Conservation (phyloP, 768 basidiomycete genomes). For the Pisolithus marmoratus region DNA sequence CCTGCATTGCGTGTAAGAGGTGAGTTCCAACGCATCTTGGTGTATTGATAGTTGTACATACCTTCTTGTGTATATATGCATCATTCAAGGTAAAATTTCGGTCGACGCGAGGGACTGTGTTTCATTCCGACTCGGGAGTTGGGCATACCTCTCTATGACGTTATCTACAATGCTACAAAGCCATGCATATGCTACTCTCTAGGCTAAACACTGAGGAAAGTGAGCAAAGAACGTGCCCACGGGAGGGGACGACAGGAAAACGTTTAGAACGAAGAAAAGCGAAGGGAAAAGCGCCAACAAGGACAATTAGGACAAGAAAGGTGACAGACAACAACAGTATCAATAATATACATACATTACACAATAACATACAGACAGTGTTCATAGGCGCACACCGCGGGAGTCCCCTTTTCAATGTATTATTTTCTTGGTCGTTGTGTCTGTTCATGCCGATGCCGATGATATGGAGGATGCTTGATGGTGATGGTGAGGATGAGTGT, state of each 20-base stretch:
- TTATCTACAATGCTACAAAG: neutral
- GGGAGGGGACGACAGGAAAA: neutral
- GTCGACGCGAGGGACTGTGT: no score
- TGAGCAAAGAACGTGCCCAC: neutral
- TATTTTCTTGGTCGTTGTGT: neutral
- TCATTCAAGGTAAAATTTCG: no score
- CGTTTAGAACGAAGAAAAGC: neutral
- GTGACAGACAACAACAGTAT: neutral
- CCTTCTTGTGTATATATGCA: no score
- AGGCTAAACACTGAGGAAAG: neutral
- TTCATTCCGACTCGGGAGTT: no score
- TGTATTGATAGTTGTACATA: no score
- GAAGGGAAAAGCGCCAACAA: neutral
- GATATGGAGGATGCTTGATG: neutral
- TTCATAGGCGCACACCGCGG: neutral
- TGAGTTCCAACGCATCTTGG: neutral
- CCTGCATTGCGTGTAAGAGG: no score
- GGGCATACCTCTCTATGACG: no score
- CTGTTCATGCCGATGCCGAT: neutral
- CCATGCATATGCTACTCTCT: neutral
- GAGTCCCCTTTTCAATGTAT: constrained; percentile 1
- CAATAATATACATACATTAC: constrained; percentile 26
- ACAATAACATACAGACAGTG: constrained; percentile 26
- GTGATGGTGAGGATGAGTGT: neutral
- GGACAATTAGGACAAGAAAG: neutral